These are phyloP conservation scores for Aspergillus cavernicola DNA, from an alignment of 495 filamentous ascomycete species.

Conservation along the genomic window DNA sequence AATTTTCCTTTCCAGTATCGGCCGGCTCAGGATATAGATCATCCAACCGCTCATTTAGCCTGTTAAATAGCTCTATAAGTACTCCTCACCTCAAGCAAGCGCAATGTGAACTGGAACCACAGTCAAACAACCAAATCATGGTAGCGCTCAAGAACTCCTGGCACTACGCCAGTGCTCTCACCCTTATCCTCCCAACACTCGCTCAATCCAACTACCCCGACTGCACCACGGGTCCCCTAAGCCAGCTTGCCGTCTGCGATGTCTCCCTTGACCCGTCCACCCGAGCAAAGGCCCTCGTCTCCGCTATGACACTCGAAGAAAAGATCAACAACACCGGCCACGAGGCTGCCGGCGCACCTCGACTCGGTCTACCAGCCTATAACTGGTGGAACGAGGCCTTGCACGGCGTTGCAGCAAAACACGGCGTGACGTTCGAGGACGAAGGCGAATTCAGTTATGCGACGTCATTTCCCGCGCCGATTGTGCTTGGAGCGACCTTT, in stretches of 20 bases:
- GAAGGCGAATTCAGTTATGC: slow-evolving; percentile 47
- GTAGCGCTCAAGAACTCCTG: too few relatives aligned
- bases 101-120: too few relatives aligned
- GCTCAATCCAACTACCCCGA: too few relatives aligned
- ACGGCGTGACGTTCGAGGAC: slow-evolving; percentile 44
- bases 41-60: too few relatives aligned
- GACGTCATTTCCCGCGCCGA: slow-evolving; percentile 54
- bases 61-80: too few relatives aligned
- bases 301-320: slow-evolving; percentile 35
- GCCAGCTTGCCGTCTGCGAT: slow-evolving; percentile 32
- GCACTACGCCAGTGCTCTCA: too few relatives aligned
- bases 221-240: slow-evolving; percentile 9
- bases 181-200: too few relatives aligned
- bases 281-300: slow-evolving; percentile 30
- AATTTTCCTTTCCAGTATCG: too few relatives aligned
- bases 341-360: slow-evolving; percentile 43
- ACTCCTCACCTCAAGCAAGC: too few relatives aligned
- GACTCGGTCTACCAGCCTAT: slow-evolving; percentile 48
- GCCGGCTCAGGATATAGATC: too few relatives aligned
- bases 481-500: slow-evolving; percentile 52
- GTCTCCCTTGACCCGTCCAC: slow-evolving; percentile 29
- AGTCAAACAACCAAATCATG: too few relatives aligned
- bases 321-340: slow-evolving; percentile 50
- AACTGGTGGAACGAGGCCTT: slow-evolving; percentile 48
- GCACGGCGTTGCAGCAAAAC: slow-evolving; percentile 49